Percentiles rank a stretch among this genome's conserved stretches.
phyloP scores from a whole-genome alignment of 73 alveolate species.

The Tetrahymena thermophila region DNA sequence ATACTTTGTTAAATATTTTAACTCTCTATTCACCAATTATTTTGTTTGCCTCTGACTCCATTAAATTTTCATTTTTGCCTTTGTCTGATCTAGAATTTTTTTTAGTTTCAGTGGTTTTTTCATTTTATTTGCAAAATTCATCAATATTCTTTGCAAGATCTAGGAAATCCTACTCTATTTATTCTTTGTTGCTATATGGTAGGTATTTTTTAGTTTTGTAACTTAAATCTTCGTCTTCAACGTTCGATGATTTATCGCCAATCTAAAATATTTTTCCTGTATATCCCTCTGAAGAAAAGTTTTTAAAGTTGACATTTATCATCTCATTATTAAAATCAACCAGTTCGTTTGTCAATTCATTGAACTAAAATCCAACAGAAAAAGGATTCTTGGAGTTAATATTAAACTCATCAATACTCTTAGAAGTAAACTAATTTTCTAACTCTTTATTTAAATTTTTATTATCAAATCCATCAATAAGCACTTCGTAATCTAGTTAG shows the following conservation, averaged over 20 bases:
- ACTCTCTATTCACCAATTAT: background rate
- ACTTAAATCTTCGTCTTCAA: background rate
- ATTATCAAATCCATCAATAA: background rate
- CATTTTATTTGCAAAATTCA: background rate
- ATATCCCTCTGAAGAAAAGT: background rate
- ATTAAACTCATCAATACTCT: background rate
- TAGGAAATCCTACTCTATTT: background rate
- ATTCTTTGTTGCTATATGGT: background rate
- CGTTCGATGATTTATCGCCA: background rate
- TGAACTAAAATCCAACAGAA: background rate
- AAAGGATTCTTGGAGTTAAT: background rate
- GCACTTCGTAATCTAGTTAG: background rate
- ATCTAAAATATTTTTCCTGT: background rate
- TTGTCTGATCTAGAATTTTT: background rate
- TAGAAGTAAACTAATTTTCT: background rate
- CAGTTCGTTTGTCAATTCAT: background rate
- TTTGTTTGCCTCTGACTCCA: background rate
- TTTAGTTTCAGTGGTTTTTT: background rate
- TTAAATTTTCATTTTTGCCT: background rate
- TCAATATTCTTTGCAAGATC: background rate
- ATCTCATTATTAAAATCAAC: background rate
- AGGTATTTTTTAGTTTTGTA: background rate
- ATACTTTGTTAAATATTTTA: background rate
- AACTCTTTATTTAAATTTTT: background rate
- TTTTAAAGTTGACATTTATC: background rate